phyloP scores from a whole-genome alignment of 1,284 basidiomycete genomes.

The Baeospora myosura region DNA sequence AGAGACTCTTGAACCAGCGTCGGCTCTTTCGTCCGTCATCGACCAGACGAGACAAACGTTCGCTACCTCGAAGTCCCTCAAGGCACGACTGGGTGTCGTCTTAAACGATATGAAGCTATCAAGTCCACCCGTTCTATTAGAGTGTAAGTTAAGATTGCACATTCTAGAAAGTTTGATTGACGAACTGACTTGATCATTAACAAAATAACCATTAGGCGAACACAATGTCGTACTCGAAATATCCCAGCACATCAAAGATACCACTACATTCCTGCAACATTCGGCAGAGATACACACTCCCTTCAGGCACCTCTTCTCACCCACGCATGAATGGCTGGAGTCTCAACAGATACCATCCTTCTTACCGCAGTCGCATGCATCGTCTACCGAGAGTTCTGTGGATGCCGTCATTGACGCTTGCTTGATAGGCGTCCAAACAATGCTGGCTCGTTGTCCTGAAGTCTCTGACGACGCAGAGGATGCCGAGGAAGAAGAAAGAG shows the following conservation, averaged over 20 bases:
- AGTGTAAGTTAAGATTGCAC: constrained; percentile 24
- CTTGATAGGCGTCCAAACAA: constrained; percentile 56
- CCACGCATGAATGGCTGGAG: constrained; percentile 42
- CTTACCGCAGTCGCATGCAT: constrained; percentile 8
- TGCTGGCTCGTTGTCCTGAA: constrained; percentile 37
- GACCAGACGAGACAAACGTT: too few species aligned
- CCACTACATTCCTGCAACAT: constrained; percentile 14
- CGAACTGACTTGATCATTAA: constrained; percentile 3
- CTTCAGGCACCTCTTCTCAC: constrained; percentile 39
- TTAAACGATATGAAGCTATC: constrained; percentile 24
- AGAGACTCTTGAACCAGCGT: constrained; percentile 24
- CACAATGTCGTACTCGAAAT: constrained; percentile 19
- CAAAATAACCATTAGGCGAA: constrained; percentile 29
- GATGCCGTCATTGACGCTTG: constrained; percentile 52
- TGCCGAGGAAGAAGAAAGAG: constrained; percentile 20
- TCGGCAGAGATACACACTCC: constrained; percentile 37
- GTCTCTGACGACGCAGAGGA: not conserved
- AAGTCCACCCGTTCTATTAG: constrained; percentile 25
- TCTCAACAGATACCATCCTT: constrained; percentile 20
- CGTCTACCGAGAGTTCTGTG: constrained; percentile 9
- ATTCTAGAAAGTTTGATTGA: constrained; percentile 1
- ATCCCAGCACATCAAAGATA: constrained; percentile 17
- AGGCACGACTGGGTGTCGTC: constrained; percentile 19
- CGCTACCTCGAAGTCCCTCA: constrained; percentile 16
- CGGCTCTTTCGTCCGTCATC: too few species aligned